Base-by-base conservation (phyloP, 1,139 yeast genomes). In the Protomyces gravidus region DNA sequence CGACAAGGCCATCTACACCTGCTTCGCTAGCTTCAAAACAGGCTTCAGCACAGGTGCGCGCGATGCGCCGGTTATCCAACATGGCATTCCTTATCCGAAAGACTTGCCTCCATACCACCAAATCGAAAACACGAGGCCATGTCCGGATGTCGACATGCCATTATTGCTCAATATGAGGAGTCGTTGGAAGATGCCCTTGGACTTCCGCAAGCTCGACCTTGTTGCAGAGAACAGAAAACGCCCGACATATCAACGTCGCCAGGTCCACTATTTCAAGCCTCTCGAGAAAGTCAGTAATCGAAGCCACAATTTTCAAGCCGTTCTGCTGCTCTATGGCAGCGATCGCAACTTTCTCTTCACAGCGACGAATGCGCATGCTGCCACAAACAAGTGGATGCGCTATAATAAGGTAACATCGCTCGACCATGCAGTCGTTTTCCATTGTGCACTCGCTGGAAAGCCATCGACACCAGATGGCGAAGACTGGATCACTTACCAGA, bases 1-100 rank as follows among this genome's bases (percentile, higher is more conserved):
- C 27, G 58, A 53, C 46, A 53, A 53, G 39, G 51, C 48, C 58
- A 53, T 53, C 39, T 53, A 53, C 26, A 53, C 58, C n/a, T 53
- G 51, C 15, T 53, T 53, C 46, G 58, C 58, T 15, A 53, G 48
- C 40, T 53, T 53, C 47, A 53, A 53, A 28, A 25, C 26, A 15
- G 51, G 40, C 36, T 39, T 53, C 19, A 42, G 51, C 15, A 32
- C 49, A 9, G 36, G 15, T n/a, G 30, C 33, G 2, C 46, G 48
- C 5, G 58, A 53, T 26, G 42, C 7, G 42, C 46, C 47, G 5
- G 48, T 42, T 28, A 53, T 53, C 9, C n/a, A 39, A 39, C 58
- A 53, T 32, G 58, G 58, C 19, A 46, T 53, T n/a, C 58, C 58
- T 40, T 46, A 32, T 3, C 58, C 58, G 17, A 33, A 32, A 19